A percentile compares a stretch with the other conserved stretches of the same genome.
Conservation (phyloP, 495 filamentous ascomycete genomes). For the Durotheca rogersii region DNA sequence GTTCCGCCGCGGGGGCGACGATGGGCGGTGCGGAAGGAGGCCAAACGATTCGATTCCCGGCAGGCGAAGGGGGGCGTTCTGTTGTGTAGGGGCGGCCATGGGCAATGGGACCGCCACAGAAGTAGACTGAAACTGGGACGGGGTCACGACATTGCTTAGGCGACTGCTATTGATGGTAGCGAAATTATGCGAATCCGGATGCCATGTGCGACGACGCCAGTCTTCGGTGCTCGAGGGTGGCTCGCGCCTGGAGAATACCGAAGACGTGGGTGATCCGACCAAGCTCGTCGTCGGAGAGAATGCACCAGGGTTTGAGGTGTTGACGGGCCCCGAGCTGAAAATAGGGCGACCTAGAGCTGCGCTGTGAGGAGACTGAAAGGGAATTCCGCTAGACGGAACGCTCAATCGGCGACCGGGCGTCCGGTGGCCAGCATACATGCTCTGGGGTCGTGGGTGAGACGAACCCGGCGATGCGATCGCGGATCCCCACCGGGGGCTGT, state of each 20-base stretch:
- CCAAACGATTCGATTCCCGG: constrained; percentile 93
- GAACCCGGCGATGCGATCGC: constrained; percentile 67
- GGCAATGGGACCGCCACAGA: constrained; percentile 54
- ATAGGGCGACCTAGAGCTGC: constrained; percentile 57
- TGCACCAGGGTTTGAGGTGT: constrained; percentile 52
- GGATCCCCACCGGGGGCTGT: constrained; percentile 69
- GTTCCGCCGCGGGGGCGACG: constrained; percentile 62
- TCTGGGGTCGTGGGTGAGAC: constrained; percentile 60
- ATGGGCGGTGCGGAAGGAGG: constrained; percentile 57
- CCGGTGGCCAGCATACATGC: constrained; percentile 63
- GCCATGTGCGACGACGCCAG: constrained; percentile 83
- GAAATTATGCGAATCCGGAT: constrained; percentile 69
- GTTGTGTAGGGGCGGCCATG: constrained; percentile 45
- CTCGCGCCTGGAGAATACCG: constrained; percentile 65
- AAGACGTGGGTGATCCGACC: constrained; percentile 68
- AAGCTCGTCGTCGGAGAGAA: constrained; percentile 62
- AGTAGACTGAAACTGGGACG: constrained; percentile 61
- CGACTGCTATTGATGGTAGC: constrained; percentile 41
- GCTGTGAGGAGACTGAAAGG: constrained; percentile 68
- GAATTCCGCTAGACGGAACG: constrained; percentile 73
- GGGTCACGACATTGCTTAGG: constrained; percentile 53
- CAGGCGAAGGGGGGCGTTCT: constrained; percentile 55
- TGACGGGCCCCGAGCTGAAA: constrained; percentile 55
- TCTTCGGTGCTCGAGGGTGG: constrained; percentile 63
- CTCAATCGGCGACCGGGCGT: constrained; percentile 75